Conservation (phyloP, 2,329 filamentous ascomycete species). For the Ceratocystis albifundus region DNA sequence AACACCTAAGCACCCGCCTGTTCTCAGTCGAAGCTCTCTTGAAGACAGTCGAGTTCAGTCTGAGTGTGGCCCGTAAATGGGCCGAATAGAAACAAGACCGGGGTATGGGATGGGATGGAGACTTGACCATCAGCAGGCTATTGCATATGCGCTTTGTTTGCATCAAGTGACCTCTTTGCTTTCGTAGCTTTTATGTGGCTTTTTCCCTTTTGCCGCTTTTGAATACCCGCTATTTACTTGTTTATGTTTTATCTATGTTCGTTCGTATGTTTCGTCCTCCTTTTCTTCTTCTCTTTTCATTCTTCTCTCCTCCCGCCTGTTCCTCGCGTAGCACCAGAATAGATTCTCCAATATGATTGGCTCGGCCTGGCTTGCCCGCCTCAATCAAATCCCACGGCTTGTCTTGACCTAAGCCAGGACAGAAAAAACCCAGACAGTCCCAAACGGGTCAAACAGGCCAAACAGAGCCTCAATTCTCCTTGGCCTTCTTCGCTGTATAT, state of each 20-base stretch:
- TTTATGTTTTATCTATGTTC: background rate
- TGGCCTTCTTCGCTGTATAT: background rate
- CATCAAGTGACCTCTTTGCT: background rate
- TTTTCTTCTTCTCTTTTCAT: background rate
- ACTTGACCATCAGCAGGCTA: constrained; percentile 5
- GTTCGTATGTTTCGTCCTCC: background rate
- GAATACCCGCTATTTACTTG: background rate
- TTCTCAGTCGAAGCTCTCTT: background rate
- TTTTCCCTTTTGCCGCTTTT: background rate
- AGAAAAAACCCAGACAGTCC: background rate
- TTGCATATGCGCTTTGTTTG: constrained; percentile 8
- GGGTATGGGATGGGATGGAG: constrained; percentile 10
- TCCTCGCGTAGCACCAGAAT: background rate
- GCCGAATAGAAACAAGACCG: constrained; percentile 21
- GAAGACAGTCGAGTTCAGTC: too few relatives aligned
- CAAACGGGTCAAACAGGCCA: too few relatives aligned
- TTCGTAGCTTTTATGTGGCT: background rate
- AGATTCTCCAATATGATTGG: background rate
- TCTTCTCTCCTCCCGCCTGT: background rate
- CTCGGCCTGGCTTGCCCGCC: background rate
- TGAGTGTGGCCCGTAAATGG: constrained; percentile 22
- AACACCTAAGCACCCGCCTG: background rate
- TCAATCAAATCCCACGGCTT: background rate
- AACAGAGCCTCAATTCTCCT: constrained; percentile 5
- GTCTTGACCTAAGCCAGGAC: background rate